These are phyloP conservation scores for Calonectria leucothoes DNA, from an alignment of 2,329 filamentous ascomycete species.

Conservation along the genomic window DNA sequence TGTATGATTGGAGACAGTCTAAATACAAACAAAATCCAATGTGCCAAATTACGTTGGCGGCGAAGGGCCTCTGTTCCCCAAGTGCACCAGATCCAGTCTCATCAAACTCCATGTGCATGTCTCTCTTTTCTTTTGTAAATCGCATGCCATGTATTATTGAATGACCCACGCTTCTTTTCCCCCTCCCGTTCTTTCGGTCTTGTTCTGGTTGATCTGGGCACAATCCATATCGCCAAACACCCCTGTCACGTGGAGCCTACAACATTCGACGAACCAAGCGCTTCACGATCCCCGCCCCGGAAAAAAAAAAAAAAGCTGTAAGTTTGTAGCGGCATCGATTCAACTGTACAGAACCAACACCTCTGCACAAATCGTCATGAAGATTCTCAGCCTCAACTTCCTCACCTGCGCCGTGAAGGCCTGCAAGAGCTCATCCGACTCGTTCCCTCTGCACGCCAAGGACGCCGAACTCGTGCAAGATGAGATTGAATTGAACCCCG, in stretches of 20 bases:
- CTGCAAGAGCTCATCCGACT: conserved; percentile 83
- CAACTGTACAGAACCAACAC: conserved; percentile 1
- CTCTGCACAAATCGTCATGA: conserved; percentile 70
- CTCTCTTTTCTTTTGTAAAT: neutral
- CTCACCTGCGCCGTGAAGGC: conserved; percentile 95
- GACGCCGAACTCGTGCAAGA: conserved; percentile 93
- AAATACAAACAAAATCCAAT: neutral
- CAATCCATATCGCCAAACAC: neutral
- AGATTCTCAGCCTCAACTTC: conserved; percentile 95
- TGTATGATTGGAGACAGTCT: neutral
- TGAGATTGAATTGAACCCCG: conserved; percentile 82
- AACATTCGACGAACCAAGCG: conserved; percentile 16
- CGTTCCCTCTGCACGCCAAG: conserved; percentile 92
- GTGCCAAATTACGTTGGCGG: neutral
- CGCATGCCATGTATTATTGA: neutral
- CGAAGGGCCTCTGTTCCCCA: neutral
- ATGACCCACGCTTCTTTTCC: neutral
- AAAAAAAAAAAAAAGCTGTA: conserved; percentile 47
- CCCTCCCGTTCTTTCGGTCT: neutral
- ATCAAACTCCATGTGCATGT: neutral
- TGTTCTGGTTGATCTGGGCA: neutral
- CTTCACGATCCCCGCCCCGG: conserved; percentile 30
- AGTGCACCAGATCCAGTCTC: neutral
- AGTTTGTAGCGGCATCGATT: conserved; percentile 26
- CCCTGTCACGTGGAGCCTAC: conserved; percentile 47